phyloP scores from a whole-genome alignment of 257 asterid genomes.

The Orobanche coerulescens region DNA sequence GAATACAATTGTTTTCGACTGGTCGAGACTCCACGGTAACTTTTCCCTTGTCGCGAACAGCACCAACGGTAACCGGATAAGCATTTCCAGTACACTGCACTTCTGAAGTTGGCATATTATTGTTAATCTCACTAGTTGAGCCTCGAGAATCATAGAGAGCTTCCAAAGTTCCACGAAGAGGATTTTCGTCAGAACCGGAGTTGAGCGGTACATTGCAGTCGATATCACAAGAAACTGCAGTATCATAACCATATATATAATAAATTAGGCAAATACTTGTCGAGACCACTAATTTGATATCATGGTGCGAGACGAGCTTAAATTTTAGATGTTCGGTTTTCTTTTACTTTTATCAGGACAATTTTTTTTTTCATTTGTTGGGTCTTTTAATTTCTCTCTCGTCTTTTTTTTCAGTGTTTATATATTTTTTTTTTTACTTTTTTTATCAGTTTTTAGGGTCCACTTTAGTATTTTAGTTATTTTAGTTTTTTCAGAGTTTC shows the following conservation, averaged over 20 bases:
- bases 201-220: constrained; percentile 42
- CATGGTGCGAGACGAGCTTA: too few species aligned
- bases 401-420: too few species aligned
- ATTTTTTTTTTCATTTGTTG: too few species aligned
- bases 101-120: constrained; percentile 21
- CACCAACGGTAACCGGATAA: constrained; percentile 22
- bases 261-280: too few species aligned
- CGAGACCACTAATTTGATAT: too few species aligned
- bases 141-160: constrained; percentile 18
- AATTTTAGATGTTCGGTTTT: too few species aligned
- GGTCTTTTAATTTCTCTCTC: too few species aligned
- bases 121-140: constrained; percentile 23
- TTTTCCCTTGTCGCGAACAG: constrained; percentile 28
- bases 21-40: constrained; percentile 23
- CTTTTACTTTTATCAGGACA: too few species aligned
- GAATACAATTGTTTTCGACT: constrained; percentile 29
- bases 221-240: constrained; percentile 33
- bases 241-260: neutral
- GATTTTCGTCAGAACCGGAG: constrained; percentile 27
- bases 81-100: constrained; percentile 21
- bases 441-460: too few species aligned
- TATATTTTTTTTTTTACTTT: too few species aligned
- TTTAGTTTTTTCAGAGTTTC: too few species aligned
- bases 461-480: too few species aligned
- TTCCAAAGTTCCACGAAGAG: constrained; percentile 4